phyloP scores from a whole-genome alignment of 768 basidiomycete genomes.

The Termitomyces sp. region DNA sequence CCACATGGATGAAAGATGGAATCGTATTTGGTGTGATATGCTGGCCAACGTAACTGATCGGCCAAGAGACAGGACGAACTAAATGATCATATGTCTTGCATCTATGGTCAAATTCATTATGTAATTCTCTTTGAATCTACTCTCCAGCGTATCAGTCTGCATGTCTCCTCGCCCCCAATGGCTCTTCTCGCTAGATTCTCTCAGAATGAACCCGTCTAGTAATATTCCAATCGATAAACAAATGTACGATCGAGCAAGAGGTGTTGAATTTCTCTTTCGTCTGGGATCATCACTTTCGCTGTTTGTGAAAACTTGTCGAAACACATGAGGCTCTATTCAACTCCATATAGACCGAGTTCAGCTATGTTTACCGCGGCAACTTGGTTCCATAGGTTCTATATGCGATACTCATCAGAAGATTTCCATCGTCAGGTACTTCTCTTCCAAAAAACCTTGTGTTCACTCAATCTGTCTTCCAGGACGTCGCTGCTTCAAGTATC shows the following conservation, averaged over 20 bases:
- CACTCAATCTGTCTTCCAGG: slow-evolving; percentile 34
- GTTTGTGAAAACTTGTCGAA: slow-evolving; percentile 39
- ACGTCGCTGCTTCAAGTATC: slow-evolving; percentile 80
- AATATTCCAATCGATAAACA: slow-evolving; percentile 55
- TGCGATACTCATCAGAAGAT: slow-evolving; percentile 80
- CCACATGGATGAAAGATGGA: background rate
- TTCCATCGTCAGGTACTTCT: slow-evolving; percentile 67
- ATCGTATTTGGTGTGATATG: background rate
- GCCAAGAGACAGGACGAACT: background rate
- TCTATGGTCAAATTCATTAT: background rate
- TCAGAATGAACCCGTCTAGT: slow-evolving; percentile 53
- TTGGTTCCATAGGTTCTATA: slow-evolving; percentile 90
- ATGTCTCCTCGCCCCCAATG: slow-evolving; percentile 47
- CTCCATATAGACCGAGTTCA: slow-evolving; percentile 55
- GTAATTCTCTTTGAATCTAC: background rate
- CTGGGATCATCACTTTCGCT: slow-evolving; percentile 70
- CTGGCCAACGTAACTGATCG: background rate
- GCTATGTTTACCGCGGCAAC: slow-evolving; percentile 84
- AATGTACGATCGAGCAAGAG: slow-evolving; percentile 73
- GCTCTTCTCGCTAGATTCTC: slow-evolving; percentile 59
- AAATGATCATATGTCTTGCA: background rate
- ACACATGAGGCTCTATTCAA: slow-evolving; percentile 11
- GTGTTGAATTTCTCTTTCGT: slow-evolving; percentile 82
- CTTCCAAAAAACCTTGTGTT: background rate
- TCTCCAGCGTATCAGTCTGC: background rate